phyloP scores from a whole-genome alignment of 78 protist species.

The Dictyostelium brefeldianum region DNA sequence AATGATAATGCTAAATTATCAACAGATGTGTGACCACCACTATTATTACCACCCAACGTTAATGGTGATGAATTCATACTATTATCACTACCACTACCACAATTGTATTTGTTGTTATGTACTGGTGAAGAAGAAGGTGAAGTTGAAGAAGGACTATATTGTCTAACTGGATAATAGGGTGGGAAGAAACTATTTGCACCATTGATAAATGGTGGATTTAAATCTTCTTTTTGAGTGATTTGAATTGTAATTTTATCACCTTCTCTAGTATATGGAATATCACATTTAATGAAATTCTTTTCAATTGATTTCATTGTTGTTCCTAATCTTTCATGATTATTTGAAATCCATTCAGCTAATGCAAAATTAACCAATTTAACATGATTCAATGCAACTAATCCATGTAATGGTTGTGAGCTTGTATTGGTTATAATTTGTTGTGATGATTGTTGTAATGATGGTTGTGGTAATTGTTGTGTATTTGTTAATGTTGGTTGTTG shows the following conservation, averaged over 20 bases:
- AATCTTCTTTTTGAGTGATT: slow-evolving; percentile 30
- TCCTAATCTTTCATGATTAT: slow-evolving; percentile 63
- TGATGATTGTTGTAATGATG: not conserved
- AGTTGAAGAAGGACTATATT: not conserved
- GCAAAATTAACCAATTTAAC: slow-evolving; percentile 52
- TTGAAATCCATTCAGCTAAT: slow-evolving; percentile 61
- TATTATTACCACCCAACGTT: not conserved
- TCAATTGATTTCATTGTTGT: slow-evolving; percentile 10
- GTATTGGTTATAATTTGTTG: not conserved
- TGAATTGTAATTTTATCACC: slow-evolving; percentile 27
- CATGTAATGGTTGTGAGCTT: slow-evolving; percentile 36
- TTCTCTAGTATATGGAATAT: slow-evolving; percentile 43
- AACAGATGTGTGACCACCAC: too few species aligned
- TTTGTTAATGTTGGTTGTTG: not conserved
- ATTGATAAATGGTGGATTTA: slow-evolving; percentile 4
- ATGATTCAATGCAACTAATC: slow-evolving; percentile 68
- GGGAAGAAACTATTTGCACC: not conserved
- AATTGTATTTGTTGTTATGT: not conserved
- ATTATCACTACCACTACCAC: not conserved
- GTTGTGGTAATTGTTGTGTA: not conserved
- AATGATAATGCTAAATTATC: not conserved
- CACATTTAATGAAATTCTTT: slow-evolving; percentile 40
- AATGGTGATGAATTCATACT: not conserved
- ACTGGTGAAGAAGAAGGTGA: not conserved
- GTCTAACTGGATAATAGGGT: slow-evolving; percentile 25